Evolutionary conservation across 78 protist genomes (phyloP).

Genomic region (slime mould (Dictyostelium discoideum)): dicty_2.7 NC_007091.3:499001-499500

Average conservation of each 20-base stretch:
- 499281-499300: slow-evolving; percentile 81
- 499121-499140: not conserved
- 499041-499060: slow-evolving; percentile 58
- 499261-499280: slow-evolving; percentile 86
- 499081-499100: not conserved
- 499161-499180: not conserved
- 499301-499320: slow-evolving; percentile 87
- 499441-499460: slow-evolving; percentile 87
- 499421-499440: slow-evolving; percentile 82
- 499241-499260: slow-evolving; percentile 70
- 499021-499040: slow-evolving; percentile 64
- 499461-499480: slow-evolving; percentile 85
- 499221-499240: not conserved
- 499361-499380: slow-evolving; percentile 76
- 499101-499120: not conserved
- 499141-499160: not conserved
- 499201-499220: not conserved
- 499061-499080: slow-evolving; percentile 70
- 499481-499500: slow-evolving; percentile 92
- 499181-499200: not conserved
- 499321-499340: slow-evolving; percentile 88
- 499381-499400: slow-evolving; percentile 74
- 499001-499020: slow-evolving; percentile 80
- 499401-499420: slow-evolving; percentile 76
- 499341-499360: slow-evolving; percentile 87